Evolutionary conservation across 352 stramenopile species (phyloP).

Genomic region (Phytophthora tentaculata): DNA sequence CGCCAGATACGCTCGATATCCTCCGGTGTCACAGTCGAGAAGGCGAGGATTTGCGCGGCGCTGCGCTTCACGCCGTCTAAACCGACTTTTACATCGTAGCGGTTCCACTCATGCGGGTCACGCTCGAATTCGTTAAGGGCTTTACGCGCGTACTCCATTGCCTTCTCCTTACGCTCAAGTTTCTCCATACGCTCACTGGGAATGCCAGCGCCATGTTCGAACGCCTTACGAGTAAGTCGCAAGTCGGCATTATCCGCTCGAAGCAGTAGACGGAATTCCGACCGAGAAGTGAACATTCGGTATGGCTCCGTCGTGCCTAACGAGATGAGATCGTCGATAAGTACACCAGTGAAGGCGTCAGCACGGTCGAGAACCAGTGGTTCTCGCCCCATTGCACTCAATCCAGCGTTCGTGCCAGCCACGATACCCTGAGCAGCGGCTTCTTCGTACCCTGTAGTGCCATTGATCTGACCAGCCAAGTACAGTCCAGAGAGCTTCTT

Average conservation of each 20-base stretch:
- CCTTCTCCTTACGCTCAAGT: conserved; percentile 87
- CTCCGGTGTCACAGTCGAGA: conserved; percentile 59
- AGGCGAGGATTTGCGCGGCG: conserved; percentile 78
- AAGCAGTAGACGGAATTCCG: conserved; percentile 90
- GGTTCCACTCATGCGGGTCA: conserved; percentile 84
- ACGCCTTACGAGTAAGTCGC: conserved; percentile 94
- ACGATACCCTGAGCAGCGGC: conserved; percentile 97
- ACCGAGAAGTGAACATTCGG: conserved; percentile 99
- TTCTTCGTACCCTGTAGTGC: conserved; percentile 99
- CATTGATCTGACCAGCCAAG: conserved; percentile 98
- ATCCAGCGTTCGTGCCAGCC: conserved; percentile 95
- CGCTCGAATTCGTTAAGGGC: conserved; percentile 66
- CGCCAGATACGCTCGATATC: conserved; percentile 73
- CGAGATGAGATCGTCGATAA: conserved; percentile 99
- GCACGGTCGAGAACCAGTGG: conserved; percentile 94
- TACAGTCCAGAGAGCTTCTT: conserved; percentile 94
- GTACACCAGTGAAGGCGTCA: conserved; percentile 97
- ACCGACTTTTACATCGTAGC: conserved; percentile 79
- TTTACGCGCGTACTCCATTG: conserved; percentile 60
- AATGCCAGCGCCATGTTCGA: conserved; percentile 81
- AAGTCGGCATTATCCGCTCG: conserved; percentile 98
- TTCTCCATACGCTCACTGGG: conserved; percentile 71
- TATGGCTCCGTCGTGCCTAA: conserved; percentile 97
- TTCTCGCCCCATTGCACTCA: conserved; percentile 65
- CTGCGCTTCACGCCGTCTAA: conserved; percentile 83